Conservation (phyloP, 176 grass and related monocot genomes). For the Thalia dealbata region DNA sequence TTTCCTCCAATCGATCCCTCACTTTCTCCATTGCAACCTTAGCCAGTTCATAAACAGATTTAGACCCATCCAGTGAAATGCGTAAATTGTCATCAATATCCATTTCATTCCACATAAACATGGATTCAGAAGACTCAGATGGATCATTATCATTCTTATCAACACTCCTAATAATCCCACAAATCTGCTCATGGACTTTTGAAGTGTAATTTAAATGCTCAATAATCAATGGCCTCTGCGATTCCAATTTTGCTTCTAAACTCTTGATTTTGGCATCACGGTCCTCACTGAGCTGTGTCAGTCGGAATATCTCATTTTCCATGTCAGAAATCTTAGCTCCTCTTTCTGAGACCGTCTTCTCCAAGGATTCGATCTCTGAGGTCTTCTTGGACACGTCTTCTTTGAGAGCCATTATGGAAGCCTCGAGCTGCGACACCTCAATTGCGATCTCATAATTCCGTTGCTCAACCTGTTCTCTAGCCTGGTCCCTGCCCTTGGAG, state of each 20-base stretch:
- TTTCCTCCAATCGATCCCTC: slow-evolving; percentile 32
- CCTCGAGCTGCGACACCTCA: slow-evolving; percentile 95
- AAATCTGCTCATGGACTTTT: slow-evolving; percentile 50
- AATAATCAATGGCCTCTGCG: slow-evolving; percentile 65
- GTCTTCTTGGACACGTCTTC: slow-evolving; percentile 25
- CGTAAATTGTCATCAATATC: slow-evolving; percentile 73
- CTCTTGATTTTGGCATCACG: slow-evolving; percentile 15
- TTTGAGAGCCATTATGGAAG: slow-evolving; percentile 24
- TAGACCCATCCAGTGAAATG: slow-evolving; percentile 54
- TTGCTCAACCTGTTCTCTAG: slow-evolving; percentile 57
- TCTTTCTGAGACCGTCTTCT: slow-evolving; percentile 33
- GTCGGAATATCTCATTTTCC: slow-evolving; percentile 40
- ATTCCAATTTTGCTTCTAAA: slow-evolving; percentile 51
- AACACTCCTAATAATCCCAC: slow-evolving; percentile 39
- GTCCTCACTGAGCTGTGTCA: slow-evolving; percentile 28
- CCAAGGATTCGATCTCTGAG: slow-evolving; percentile 40
- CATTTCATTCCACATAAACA: slow-evolving; percentile 66
- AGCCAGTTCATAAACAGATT: slow-evolving; percentile 43
- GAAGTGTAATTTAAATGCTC: slow-evolving; percentile 67
- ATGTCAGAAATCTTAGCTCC: slow-evolving; percentile 13
- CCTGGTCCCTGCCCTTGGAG: slow-evolving; percentile 45
- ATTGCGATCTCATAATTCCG: slow-evolving; percentile 97
- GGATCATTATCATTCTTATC: slow-evolving; percentile 24
- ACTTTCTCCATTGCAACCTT: slow-evolving; percentile 48
- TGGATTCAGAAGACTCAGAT: slow-evolving; percentile 34